Conservation (phyloP, 2,329 filamentous ascomycete genomes). For the Arthrobotrys sphaeroides region DNA sequence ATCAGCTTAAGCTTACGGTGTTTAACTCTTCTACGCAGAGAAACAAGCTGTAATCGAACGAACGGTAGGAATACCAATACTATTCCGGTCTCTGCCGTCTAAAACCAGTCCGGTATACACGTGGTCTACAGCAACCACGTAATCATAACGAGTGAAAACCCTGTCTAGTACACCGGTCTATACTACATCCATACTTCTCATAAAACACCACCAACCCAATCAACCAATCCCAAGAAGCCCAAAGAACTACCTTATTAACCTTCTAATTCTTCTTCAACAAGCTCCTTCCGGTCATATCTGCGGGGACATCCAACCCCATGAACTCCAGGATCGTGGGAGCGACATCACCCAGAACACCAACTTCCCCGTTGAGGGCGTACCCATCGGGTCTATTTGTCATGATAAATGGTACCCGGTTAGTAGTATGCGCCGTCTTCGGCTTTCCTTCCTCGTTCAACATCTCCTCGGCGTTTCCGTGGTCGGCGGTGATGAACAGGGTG, state of each 20-base stretch:
- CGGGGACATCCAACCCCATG: slow-evolving; percentile 90
- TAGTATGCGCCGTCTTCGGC: slow-evolving; percentile 97
- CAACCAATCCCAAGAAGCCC: slow-evolving; percentile 9
- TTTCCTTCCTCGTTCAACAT: slow-evolving; percentile 97
- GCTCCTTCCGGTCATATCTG: slow-evolving; percentile 89
- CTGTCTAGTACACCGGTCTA: slow-evolving; percentile 14
- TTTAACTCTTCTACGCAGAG: too few relatives aligned
- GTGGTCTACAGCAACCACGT: neutral
- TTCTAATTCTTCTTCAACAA: slow-evolving; percentile 77
- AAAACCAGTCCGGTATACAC: neutral
- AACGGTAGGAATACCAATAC: neutral
- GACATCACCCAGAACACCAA: slow-evolving; percentile 94
- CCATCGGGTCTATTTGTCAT: slow-evolving; percentile 96
- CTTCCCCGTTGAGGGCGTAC: slow-evolving; percentile 79
- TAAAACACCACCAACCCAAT: neutral
- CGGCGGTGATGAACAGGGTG: slow-evolving; percentile 91
- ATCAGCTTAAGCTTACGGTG: too few relatives aligned
- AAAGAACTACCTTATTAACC: neutral
- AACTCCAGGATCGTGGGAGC: slow-evolving; percentile 89
- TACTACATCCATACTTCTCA: slow-evolving; percentile 7
- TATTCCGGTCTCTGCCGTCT: neutral
- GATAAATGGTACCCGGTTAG: slow-evolving; percentile 96
- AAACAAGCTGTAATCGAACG: neutral
- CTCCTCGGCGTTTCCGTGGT: slow-evolving; percentile 98
- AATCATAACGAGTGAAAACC: slow-evolving; percentile 8